Evolutionary conservation across 1,284 basidiomycete species (phyloP).

Genomic region (Austroboletus niveus): DNA sequence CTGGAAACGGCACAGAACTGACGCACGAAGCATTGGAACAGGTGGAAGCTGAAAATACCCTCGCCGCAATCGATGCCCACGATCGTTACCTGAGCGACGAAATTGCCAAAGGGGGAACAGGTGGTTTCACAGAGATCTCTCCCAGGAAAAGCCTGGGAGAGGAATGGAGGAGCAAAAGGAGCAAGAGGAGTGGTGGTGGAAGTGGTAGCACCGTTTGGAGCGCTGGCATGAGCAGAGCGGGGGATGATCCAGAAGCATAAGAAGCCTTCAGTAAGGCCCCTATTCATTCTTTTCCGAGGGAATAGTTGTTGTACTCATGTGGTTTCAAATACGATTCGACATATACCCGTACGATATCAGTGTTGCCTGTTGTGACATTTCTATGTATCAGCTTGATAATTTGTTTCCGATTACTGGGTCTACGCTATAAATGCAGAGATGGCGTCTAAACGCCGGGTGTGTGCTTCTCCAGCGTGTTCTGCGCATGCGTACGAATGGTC

Average conservation of each 20-base stretch:
- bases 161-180: conserved; percentile 57
- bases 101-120: conserved; percentile 65
- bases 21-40: conserved; percentile 75
- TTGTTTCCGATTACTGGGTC: conserved; percentile 3
- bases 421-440: neutral
- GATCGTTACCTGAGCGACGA: conserved; percentile 72
- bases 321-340: conserved; percentile 24
- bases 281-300: conserved; percentile 5
- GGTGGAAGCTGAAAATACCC: conserved; percentile 68
- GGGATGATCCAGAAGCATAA: conserved; percentile 42
- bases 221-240: conserved; percentile 69
- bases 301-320: conserved; percentile 15
- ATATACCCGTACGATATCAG: conserved; percentile 23
- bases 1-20: conserved; percentile 41
- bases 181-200: conserved; percentile 56
- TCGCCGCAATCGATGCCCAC: conserved; percentile 72
- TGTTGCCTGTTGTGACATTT: conserved; percentile 14
- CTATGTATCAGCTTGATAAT: conserved; percentile 25
- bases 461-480: conserved; percentile 71
- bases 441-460: conserved; percentile 4
- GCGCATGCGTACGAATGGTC: conserved; percentile 75
- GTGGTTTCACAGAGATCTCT: conserved; percentile 77
- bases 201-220: conserved; percentile 81
- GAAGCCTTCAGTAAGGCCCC: neutral
- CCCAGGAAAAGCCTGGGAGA: conserved; percentile 43